Evolutionary conservation across 2,329 filamentous ascomycete genomes (phyloP).

Genomic region (Nemania abortiva): DNA sequence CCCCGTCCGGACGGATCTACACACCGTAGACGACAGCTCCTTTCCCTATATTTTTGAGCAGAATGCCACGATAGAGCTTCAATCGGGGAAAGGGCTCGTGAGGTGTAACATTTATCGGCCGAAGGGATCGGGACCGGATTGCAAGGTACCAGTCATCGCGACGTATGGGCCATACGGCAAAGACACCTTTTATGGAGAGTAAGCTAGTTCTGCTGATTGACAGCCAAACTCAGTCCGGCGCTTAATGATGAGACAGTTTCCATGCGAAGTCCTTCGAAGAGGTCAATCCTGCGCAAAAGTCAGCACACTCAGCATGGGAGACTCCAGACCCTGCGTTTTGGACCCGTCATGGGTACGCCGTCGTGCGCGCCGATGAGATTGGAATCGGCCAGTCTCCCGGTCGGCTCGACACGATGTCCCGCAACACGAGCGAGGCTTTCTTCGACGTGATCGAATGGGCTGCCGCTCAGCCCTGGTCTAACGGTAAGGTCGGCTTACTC

Average conservation of each 20-base stretch:
- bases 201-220: not conserved
- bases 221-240: not conserved
- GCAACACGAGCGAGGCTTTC: constrained; percentile 61
- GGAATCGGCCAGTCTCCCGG: constrained; percentile 63
- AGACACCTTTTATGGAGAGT: constrained; percentile 4
- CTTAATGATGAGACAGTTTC: not conserved
- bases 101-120: constrained; percentile 27
- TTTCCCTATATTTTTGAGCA: constrained; percentile 24
- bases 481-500: constrained; percentile 61
- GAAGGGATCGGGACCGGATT: not conserved
- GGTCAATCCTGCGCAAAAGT: constrained; percentile 60
- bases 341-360: constrained; percentile 65
- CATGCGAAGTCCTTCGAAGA: constrained; percentile 6
- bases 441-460: constrained; percentile 64
- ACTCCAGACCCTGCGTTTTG: constrained; percentile 69
- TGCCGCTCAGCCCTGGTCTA: constrained; percentile 60
- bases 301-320: constrained; percentile 68
- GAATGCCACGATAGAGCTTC: constrained; percentile 21
- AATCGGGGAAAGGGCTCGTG: constrained; percentile 2
- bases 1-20: constrained; percentile 15
- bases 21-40: constrained; percentile 10
- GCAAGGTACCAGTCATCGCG: not conserved
- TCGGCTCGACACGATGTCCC: constrained; percentile 62
- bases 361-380: constrained; percentile 66
- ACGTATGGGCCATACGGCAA: constrained; percentile 3